Evolutionary conservation across 495 filamentous ascomycete species (phyloP), one percentile per base, ranked within the genome.

Genomic region (Friedmanniomyces simplex): DNA sequence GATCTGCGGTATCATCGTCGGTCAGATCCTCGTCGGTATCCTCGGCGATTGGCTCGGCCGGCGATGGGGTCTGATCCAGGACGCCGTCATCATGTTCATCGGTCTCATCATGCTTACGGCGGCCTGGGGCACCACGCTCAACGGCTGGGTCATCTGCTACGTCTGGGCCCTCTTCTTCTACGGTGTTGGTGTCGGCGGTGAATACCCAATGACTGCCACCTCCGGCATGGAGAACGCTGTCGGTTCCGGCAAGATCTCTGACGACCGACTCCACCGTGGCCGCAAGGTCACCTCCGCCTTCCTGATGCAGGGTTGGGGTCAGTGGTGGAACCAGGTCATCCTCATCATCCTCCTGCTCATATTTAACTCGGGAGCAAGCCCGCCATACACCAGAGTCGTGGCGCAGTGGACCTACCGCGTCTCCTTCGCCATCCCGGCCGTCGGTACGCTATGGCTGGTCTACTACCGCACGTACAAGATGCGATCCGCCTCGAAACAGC

Each of bases 231-330:
- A 96, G 69, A 91, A 90, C 64, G 85, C 88, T 13, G 82, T 91
- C 39, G 82, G 85, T 20, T 84, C 88, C 36, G 90, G 90, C 41
- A 87, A 84, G 66, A 72, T 96, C 36, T 96, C 89, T 10, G 87
- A 93, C 21, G 90, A 96, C 68, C 87, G 90, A 71, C 79, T 95
- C 45, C 90, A 96, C 76, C 88, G 90, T 69, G 90, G 90, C 47
- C 85, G 90, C 67, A 91, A 91, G 71, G 89, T 94, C 66, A 93
- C 88, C 50, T 85, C 82, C 69, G 89, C 90, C 32, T 96, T 96
- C 75, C 73, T 96, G 73, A 96, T 96, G 90, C 90, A 96, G 69
- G 90, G 89, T 47, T 96, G 89, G 90, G 90, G 90, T 65, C 89
- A 96, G 69, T 85, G 95, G 66, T 76, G 86, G 73, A 96, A 96